Base-by-base conservation (phyloP, 2,329 filamentous ascomycete genomes). In the Aspergillus quadrilineatus region DNA sequence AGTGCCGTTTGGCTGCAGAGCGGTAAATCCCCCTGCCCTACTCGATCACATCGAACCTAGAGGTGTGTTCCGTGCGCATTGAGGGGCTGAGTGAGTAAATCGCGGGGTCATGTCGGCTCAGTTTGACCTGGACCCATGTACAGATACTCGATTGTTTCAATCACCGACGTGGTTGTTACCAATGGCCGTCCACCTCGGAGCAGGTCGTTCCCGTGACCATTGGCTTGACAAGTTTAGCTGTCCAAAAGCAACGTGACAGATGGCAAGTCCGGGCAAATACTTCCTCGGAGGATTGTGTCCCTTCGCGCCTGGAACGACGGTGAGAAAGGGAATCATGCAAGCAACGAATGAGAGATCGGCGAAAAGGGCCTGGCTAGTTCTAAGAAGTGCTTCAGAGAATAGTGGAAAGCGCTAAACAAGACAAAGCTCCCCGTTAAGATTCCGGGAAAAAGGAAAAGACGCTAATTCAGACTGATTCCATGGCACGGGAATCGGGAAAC, bases 1-100 rank as follows among this genome's bases (percentile, higher is more conserved):
- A 57, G 50, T 60, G 55, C 61, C 61, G 61, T 63, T 58, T 63
- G 61, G 61, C 55, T 57, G 44, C 53, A 50, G 49, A 55, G 45
- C 43, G 55, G 55, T 42, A 51, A 59, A 57, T 60, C 47, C 59
- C 53, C 50, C 32, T 57, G 55, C 47, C 47, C 36, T 53, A 55
- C 55, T 59, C 41, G 60, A 57, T 51, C 30, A 53, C 53, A 50
- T 29, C 42, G 32, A 46, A 45, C 50, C 41, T 57, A 57, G 41
- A 45, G 39, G 43, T 26, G 39, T 53, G 52, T 56, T 49, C 58
- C 55, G 37, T 60, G 56, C 53, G 50, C 53, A 51, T 30, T 52
- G 55, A 43, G 47, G 49, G 53, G 49, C 34, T 50, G 44, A 37
- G 49, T 53, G 45, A 47, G 44, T 50, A 30, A 29, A 53, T 45